phyloP scores from a whole-genome alignment of 208 protist species.

The Leishmania gerbilli region DNA sequence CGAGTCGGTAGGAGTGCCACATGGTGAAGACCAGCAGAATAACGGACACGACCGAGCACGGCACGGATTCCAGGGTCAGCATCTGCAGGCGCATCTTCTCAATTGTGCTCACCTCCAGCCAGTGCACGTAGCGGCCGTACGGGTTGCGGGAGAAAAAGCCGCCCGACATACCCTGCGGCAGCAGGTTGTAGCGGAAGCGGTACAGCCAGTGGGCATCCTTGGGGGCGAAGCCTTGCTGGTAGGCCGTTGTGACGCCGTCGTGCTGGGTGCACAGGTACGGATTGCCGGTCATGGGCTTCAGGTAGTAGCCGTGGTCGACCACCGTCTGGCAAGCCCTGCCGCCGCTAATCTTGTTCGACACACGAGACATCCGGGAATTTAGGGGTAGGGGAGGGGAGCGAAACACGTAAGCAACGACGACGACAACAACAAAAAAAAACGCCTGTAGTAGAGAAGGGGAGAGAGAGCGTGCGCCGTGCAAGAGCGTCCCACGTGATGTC shows the following conservation, averaged over 20 bases:
- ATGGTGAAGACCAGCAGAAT: conserved; percentile 57
- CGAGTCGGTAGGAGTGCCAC: conserved; percentile 71
- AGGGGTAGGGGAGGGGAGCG: background rate
- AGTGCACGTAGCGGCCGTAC: conserved; percentile 81
- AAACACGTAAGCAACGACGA: background rate
- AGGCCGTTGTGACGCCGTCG: conserved; percentile 72
- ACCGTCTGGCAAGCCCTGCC: conserved; percentile 60
- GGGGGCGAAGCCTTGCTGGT: conserved; percentile 69
- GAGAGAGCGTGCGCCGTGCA: background rate
- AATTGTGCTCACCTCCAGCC: conserved; percentile 85
- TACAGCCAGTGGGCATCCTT: conserved; percentile 81
- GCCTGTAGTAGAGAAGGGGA: background rate
- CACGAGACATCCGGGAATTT: conserved; percentile 53
- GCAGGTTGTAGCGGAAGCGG: conserved; percentile 82
- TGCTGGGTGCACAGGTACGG: conserved; percentile 71
- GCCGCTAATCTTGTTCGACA: conserved; percentile 53
- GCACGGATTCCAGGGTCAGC: conserved; percentile 59
- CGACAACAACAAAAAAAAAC: too few relatives aligned
- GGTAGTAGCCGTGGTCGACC: conserved; percentile 67
- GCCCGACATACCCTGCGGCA: conserved; percentile 62
- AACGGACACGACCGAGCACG: conserved; percentile 42
- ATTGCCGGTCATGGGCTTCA: conserved; percentile 78
- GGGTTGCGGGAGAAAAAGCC: conserved; percentile 85
- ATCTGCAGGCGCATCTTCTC: conserved; percentile 79
- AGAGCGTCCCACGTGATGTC: background rate